Base-by-base conservation (phyloP, 2,329 filamentous ascomycete genomes). In the Trichoderma brevicompactum region DNA sequence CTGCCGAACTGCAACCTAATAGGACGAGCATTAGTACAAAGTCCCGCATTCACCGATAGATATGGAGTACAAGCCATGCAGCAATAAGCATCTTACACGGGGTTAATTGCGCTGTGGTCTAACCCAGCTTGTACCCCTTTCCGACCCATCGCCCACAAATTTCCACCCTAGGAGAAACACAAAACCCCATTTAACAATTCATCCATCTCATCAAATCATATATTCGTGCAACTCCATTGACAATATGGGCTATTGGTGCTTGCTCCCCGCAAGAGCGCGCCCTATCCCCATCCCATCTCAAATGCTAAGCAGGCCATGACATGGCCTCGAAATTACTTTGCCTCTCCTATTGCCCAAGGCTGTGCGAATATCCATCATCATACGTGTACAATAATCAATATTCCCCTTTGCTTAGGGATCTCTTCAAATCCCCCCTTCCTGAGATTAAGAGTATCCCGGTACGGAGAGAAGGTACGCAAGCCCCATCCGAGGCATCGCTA, bases 71-170 rank as follows among this genome's bases (percentile, higher is more conserved):
- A 34, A 38, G 49, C 32, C 34, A 53, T 38, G n/a, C n/a, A 10
- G 10, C 32, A 53, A 53, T 38, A 53, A 53, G 49, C 49, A 53
- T 53, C 49, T 38, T 19, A 53, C 49, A 17, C 49, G 49, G 49
- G 10, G 5, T 12, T 13, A 53, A 38, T 36, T 53, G n/a, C 28
- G 32, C 17, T 17, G 34, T 19, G 32, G 7, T 34, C 49, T 13
- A 36, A 19, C 32, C 49, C 34, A 53, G n/a, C 48, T 52, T 34
- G 32, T 52, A 15, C 15, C 48, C 23, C 23, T 28, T 36, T 50
- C 32, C 48, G 13, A 34, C 48, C 28, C 13, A 13, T 52, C 48
- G n/a, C 48, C 15, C 13, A 52, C 48, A 52, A 52, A 52, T 34
- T 28, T 52, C 48, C 48, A 32, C 23, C 48, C 48, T 34, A 15